Base-by-base conservation (phyloP, 441 rosid genomes). In the Kokia cookei region DNA sequence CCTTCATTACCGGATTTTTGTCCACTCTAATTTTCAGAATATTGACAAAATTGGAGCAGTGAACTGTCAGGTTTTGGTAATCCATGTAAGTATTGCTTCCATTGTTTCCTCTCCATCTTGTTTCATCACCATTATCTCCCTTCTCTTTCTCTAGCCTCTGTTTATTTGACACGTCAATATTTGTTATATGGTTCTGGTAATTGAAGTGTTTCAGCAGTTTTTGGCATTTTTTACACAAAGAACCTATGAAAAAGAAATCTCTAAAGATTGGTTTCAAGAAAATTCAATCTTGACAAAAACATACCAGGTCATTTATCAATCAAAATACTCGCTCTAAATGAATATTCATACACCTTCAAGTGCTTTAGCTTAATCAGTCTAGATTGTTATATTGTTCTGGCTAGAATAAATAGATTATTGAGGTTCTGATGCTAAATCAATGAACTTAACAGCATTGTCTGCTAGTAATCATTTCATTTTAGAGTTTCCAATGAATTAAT, bases 1-100 rank as follows among this genome's bases (percentile, higher is more conserved):
- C 71, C 29, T n/a, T 51, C 35, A 12, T 73, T 65, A 53, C n/a
- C 17, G 7, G 14, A 4, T 57, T 74, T 61, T 50, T 24, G 73
- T 6, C 67, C 69, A 71, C 77, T 27, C 12, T 17, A 65, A 22
- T 48, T 81, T 80, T 72, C 92, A 94, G 97, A 94, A 92, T 79
- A 86, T 93, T 63, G 98, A 90, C 86, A 95, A 94, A 83, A 90
- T 95, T 51, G 88, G 94, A 58, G 62, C 82, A 82, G 93, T 90
- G 77, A 84, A 79, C 60, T 91, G 97, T 79, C 92, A 89, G 57
- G 97, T 91, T 77, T 81, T 95, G 55, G 83, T 95, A 60, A 88
- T 95, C 80, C 99, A 95, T 78, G 98, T 95, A 82, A 91, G 96
- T 86, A 26, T 37, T 35, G 17, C 45, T 62, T 72, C 32, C 69